Percentiles rank a stretch among this genome's conserved stretches.
Conservation (phyloP, 768 basidiomycete species). For the Albatrellus ellisii region DNA sequence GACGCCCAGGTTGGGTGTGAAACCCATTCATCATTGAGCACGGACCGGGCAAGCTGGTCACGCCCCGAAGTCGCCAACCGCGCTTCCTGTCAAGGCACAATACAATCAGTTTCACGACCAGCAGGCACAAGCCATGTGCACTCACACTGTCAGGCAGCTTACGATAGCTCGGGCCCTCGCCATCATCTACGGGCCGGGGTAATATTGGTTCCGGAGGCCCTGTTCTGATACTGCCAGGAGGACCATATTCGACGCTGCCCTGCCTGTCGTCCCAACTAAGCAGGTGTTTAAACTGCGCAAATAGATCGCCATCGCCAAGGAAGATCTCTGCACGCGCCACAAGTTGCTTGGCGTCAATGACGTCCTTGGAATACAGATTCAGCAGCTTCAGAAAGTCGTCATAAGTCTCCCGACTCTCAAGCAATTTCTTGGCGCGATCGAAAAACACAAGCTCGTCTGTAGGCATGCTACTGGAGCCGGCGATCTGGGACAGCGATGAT, state of each 20-base stretch:
- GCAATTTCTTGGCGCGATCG: constrained; percentile 74
- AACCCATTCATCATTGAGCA: constrained; percentile 96
- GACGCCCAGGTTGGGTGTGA: constrained; percentile 98
- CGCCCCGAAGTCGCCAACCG: constrained; percentile 86
- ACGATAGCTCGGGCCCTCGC: constrained; percentile 89
- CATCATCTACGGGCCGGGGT: constrained; percentile 70
- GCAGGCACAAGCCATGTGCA: constrained; percentile 13
- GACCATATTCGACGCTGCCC: constrained; percentile 50
- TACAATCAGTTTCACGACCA: constrained; percentile 4
- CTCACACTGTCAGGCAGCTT: constrained; percentile 78
- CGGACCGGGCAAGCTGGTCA: constrained; percentile 88
- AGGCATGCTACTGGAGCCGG: constrained; percentile 16
- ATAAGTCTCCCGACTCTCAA: constrained; percentile 66
- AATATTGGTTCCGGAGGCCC: constrained; percentile 66
- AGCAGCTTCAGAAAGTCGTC: constrained; percentile 94
- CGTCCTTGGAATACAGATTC: constrained; percentile 80
- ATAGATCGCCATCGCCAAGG: constrained; percentile 69
- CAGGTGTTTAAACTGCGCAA: constrained; percentile 75
- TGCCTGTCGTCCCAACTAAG: constrained; percentile 66
- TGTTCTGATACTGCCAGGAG: constrained; percentile 66
- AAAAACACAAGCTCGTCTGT: constrained; percentile 86
- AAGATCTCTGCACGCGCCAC: constrained; percentile 73
- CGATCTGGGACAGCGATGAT: constrained; percentile 5
- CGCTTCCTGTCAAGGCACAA: constrained; percentile 47
- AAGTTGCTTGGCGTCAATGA: constrained; percentile 77